phyloP scores from a whole-genome alignment of 2,329 filamentous ascomycete genomes.

The Aureobasidium namibiae region DNA sequence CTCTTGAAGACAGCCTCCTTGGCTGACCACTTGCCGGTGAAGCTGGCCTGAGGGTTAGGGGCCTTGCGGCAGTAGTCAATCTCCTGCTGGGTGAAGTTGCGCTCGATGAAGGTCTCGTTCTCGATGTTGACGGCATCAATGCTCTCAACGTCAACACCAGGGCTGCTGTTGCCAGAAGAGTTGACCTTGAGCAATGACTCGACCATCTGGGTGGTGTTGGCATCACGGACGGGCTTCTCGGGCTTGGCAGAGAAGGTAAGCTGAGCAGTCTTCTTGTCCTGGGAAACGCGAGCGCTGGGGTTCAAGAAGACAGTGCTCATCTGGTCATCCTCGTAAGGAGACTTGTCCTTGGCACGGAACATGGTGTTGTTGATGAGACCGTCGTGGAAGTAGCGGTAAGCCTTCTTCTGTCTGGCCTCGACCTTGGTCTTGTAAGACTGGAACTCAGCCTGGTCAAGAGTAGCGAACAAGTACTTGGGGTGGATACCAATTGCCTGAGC shows the following conservation, averaged over 20 bases:
- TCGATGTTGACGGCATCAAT: slow-evolving; percentile 81
- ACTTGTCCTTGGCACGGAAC: slow-evolving; percentile 88
- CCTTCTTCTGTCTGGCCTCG: slow-evolving; percentile 91
- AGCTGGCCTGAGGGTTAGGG: slow-evolving; percentile 75
- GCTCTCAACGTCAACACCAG: slow-evolving; percentile 91
- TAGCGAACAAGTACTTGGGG: slow-evolving; percentile 88
- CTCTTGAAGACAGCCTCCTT: slow-evolving; percentile 99
- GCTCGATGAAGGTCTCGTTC: slow-evolving; percentile 87
- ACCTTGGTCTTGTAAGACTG: slow-evolving; percentile 79
- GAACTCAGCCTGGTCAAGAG: slow-evolving; percentile 82
- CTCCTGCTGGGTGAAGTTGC: slow-evolving; percentile 85
- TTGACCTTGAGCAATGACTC: slow-evolving; percentile 64
- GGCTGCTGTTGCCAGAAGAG: slow-evolving; percentile 52
- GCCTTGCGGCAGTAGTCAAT: slow-evolving; percentile 79
- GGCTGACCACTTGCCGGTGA: slow-evolving; percentile 90
- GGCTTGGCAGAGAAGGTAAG: slow-evolving; percentile 65
- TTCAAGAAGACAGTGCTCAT: slow-evolving; percentile 86
- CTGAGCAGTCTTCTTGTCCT: slow-evolving; percentile 79
- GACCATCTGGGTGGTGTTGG: slow-evolving; percentile 65
- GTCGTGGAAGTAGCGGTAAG: slow-evolving; percentile 97
- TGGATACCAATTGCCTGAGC: slow-evolving; percentile 96
- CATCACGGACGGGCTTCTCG: slow-evolving; percentile 54
- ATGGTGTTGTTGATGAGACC: slow-evolving; percentile 96
- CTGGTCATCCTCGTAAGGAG: slow-evolving; percentile 83
- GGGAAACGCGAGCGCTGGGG: slow-evolving; percentile 75